Percentiles rank a stretch among this genome's conserved stretches.
Conservation (phyloP, 768 basidiomycete species). For the Roridomyces roridus region DNA sequence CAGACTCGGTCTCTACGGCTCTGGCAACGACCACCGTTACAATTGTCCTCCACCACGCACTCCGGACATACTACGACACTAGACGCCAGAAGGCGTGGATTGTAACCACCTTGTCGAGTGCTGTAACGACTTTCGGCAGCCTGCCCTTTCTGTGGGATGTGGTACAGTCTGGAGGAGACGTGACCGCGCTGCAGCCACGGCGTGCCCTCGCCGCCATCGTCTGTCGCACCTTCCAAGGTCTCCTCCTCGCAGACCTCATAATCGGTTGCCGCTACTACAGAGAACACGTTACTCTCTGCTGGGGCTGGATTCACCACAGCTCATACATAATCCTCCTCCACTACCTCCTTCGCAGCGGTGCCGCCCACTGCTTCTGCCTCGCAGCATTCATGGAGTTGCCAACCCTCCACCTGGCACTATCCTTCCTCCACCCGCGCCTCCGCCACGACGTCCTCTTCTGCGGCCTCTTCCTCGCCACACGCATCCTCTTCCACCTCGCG, state of each 20-base stretch:
- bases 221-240: constrained; percentile 51
- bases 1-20: too few relatives aligned
- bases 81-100: constrained; percentile 55
- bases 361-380: constrained; percentile 51
- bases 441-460: constrained; percentile 10
- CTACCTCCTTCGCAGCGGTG: constrained; percentile 39
- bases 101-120: constrained; percentile 47
- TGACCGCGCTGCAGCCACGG: constrained; percentile 30
- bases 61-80: constrained; percentile 36
- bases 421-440: constrained; percentile 14
- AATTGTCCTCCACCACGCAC: constrained; percentile 33
- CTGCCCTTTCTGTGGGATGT: constrained; percentile 46
- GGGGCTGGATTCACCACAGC: constrained; percentile 62
- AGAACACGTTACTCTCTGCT: constrained; percentile 51
- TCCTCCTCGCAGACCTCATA: constrained; percentile 50
- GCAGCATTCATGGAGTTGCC: constrained; percentile 51
- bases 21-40: neutral
- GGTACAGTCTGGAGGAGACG: constrained; percentile 29
- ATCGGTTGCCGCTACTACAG: constrained; percentile 54
- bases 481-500: constrained; percentile 8
- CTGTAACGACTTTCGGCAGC: constrained; percentile 46
- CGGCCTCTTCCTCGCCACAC: constrained; percentile 4
- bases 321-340: constrained; percentile 50
- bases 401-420: constrained; percentile 4
- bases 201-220: constrained; percentile 30